Percentiles rank a stretch among this genome's conserved stretches.
Evolutionary conservation across 148 eudicot genomes (phyloP).

Genomic region (Salicornia ramosissima): DNA sequence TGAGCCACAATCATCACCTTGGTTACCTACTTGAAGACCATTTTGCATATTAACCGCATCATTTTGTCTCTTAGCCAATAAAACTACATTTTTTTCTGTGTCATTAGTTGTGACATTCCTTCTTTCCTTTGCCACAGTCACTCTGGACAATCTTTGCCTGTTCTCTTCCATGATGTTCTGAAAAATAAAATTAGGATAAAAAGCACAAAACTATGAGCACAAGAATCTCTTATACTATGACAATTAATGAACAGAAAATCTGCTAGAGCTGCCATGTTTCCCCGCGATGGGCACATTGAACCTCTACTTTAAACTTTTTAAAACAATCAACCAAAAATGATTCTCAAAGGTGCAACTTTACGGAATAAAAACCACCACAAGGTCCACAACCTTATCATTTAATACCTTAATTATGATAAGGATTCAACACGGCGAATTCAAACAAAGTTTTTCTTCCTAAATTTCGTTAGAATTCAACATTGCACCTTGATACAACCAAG

Average conservation of each 20-base stretch:
- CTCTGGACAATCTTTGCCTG: slow-evolving; percentile 48
- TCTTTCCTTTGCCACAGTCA: slow-evolving; percentile 60
- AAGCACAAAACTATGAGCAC: slow-evolving; percentile 5
- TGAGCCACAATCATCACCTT: slow-evolving; percentile 56
- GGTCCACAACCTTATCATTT: too few relatives aligned
- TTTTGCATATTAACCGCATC: slow-evolving; percentile 84
- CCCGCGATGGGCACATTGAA: too few relatives aligned
- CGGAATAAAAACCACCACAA: too few relatives aligned
- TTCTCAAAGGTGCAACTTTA: not conserved
- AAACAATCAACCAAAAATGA: not conserved
- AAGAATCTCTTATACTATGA: not conserved
- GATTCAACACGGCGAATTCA: too few relatives aligned
- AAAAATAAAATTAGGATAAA: not conserved
- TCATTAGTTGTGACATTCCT: slow-evolving; percentile 30
- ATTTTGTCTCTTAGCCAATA: slow-evolving; percentile 65
- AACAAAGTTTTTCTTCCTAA: too few relatives aligned
- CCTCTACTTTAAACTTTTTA: too few relatives aligned
- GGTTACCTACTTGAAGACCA: slow-evolving; percentile 44
- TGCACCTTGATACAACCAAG: too few relatives aligned
- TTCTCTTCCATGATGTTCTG: slow-evolving; percentile 83
- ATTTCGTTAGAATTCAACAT: too few relatives aligned
- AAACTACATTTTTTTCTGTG: slow-evolving; percentile 35
- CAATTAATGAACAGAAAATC: not conserved
- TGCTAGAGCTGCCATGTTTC: too few relatives aligned
- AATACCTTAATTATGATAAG: too few relatives aligned